Evolutionary conservation across 805 yeast species (phyloP).

Genomic region (Starmerella floris): DNA sequence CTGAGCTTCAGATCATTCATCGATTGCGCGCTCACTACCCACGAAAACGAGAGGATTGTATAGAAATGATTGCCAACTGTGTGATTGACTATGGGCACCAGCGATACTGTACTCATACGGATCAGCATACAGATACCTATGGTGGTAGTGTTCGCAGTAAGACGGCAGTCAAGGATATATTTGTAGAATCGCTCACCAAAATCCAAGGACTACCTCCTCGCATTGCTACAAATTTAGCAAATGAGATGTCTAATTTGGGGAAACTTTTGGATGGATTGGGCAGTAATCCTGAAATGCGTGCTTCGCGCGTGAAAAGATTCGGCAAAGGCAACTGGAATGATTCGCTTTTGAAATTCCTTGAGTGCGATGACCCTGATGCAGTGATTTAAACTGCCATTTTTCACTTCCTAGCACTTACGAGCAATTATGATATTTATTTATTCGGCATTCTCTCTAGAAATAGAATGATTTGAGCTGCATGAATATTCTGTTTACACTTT

Average conservation of each 20-base stretch:
- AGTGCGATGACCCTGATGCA: constrained; percentile 6
- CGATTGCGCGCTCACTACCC: constrained; percentile 11
- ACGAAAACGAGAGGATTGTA: constrained; percentile 9
- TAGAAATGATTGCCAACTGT: constrained; percentile 14
- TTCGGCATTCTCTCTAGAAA: too few relatives aligned
- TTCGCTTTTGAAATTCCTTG: constrained; percentile 9
- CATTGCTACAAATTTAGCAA: constrained; percentile 10
- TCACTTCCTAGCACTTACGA: too few relatives aligned
- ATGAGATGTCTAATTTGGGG: constrained; percentile 10
- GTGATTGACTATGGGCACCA: constrained; percentile 12
- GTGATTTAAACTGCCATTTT: constrained; percentile 1
- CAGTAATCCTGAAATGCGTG: constrained; percentile 4
- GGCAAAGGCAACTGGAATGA: constrained; percentile 16
- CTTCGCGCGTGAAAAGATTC: constrained; percentile 5
- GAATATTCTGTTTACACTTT: too few relatives aligned
- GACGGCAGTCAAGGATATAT: constrained; percentile 4
- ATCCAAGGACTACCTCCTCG: constrained; percentile 17
- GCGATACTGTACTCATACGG: constrained; percentile 9
- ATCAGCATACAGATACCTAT: constrained; percentile 1
- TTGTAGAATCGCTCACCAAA: constrained; percentile 10
- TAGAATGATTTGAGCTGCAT: too few relatives aligned
- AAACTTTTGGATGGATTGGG: constrained; percentile 3
- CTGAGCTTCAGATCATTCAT: constrained; percentile 12
- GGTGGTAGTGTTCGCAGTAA: constrained; percentile 13
- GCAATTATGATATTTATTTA: too few relatives aligned